A percentile compares a stretch with the other conserved stretches of the same genome.
phyloP scores from a whole-genome alignment of 306 rosid species.

The Cucurbita pepo region DNA sequence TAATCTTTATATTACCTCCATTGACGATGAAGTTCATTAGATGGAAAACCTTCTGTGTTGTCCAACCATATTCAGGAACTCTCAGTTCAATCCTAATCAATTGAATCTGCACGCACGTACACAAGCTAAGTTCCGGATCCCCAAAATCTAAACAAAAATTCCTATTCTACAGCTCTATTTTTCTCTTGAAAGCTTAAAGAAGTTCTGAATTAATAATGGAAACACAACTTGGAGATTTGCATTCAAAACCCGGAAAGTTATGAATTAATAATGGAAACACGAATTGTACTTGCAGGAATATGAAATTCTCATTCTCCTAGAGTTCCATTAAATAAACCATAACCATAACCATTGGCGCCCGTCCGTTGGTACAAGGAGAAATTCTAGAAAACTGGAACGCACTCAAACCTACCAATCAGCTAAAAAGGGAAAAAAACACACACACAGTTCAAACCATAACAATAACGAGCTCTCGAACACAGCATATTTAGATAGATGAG shows the following conservation, averaged over 20 bases:
- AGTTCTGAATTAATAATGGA: neutral
- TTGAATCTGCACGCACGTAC: constrained; percentile 41
- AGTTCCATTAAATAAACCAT: neutral
- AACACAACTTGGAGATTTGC: neutral
- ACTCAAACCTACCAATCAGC: neutral
- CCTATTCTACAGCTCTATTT: neutral
- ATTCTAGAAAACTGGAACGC: neutral
- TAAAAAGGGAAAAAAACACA: neutral
- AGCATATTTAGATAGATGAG: neutral
- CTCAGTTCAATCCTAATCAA: constrained; percentile 78
- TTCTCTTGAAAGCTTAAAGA: neutral
- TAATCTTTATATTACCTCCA: constrained; percentile 40
- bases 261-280: neutral
- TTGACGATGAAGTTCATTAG: constrained; percentile 87
- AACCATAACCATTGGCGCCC: neutral
- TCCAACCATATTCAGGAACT: constrained; percentile 97
- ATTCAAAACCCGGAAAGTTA: neutral
- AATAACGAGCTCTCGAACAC: neutral
- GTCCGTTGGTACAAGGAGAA: neutral
- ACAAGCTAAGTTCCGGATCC: neutral
- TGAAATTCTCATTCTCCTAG: neutral
- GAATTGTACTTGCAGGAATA: neutral
- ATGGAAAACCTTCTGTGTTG: constrained; percentile 91
- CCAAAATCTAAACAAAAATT: neutral
- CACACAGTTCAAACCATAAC: neutral